A percentile compares a stretch with the other conserved stretches of the same genome.
Conservation (phyloP, 495 filamentous ascomycete genomes). For the Hypoxylon fuscum region DNA sequence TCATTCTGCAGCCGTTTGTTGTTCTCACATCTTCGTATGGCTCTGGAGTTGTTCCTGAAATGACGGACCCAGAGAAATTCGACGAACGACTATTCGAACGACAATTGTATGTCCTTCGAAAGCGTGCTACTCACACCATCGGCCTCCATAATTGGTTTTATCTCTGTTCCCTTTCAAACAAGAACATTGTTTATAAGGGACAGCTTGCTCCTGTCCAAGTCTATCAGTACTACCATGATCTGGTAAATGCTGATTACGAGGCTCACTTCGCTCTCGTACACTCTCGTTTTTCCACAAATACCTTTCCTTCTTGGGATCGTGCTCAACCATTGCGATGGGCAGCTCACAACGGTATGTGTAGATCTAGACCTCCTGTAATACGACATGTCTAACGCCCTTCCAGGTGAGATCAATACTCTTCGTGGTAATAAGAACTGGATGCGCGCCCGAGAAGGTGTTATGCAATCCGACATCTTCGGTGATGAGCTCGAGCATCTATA, state of each 20-base stretch:
- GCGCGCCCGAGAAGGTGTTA: slow-evolving; percentile 94
- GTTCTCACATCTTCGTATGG: slow-evolving; percentile 89
- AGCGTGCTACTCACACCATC: slow-evolving; percentile 92
- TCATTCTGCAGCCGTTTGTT: slow-evolving; percentile 95
- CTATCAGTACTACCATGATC: slow-evolving; percentile 98
- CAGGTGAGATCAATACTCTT: slow-evolving; percentile 94
- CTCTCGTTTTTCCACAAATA: slow-evolving; percentile 98
- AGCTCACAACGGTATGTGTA: slow-evolving; percentile 86
- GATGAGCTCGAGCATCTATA: slow-evolving; percentile 93
- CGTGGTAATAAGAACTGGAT: slow-evolving; percentile 99
- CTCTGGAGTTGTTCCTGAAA: slow-evolving; percentile 80
- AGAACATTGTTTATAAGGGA: slow-evolving; percentile 99
- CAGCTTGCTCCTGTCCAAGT: slow-evolving; percentile 96
- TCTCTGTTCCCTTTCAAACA: slow-evolving; percentile 95
- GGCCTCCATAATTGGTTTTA: slow-evolving; percentile 99
- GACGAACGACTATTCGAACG: slow-evolving; percentile 89
- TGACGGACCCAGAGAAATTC: slow-evolving; percentile 79
- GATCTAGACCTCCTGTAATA: slow-evolving; percentile 19
- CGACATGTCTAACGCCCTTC: slow-evolving; percentile 47
- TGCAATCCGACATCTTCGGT: slow-evolving; percentile 91
- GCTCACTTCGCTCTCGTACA: slow-evolving; percentile 98
- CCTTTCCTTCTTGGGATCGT: slow-evolving; percentile 98
- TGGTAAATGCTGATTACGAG: slow-evolving; percentile 97
- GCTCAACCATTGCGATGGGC: slow-evolving; percentile 97
- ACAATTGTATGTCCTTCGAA: slow-evolving; percentile 93